Base-by-base conservation (phyloP, 768 basidiomycete genomes). In the Phanerochaete sordida region DNA sequence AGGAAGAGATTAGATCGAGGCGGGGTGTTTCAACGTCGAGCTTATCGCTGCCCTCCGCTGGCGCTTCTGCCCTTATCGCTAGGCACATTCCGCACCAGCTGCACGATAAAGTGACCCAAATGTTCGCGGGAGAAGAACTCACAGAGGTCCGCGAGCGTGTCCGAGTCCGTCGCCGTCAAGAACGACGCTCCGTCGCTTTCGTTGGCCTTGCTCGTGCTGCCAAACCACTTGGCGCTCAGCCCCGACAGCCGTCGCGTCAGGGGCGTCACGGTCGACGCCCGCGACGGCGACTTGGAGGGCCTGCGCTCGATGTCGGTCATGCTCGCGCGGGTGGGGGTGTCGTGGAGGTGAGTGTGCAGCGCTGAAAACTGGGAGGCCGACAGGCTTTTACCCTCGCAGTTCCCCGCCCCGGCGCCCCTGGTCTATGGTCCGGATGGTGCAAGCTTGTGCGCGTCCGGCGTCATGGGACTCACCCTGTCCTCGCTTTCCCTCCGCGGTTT, bases 291-390 rank as follows among this genome's bases (percentile, higher is more conserved):
- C 33, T 49, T 49, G 33, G 28, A 49, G 13, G 57, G 31, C 9
- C 12, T 60, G 43, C 58, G 56, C 15, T 58, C 60, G 1, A 51
- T 21, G 54, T 63, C 62, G 59, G 60, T 23, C 60, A 62, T 67
- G 27, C 4, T 57, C 27, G 37, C 16, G 33, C 30, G 35, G 35
- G 54, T 19, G 16, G 35, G 43, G 39, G n/a, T 21, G 59, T 48
- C 15, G 58, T 26, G n/a, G 57, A 45, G 37, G 63, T n/a, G 59
- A 31, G 39, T 13, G 51, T 30, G 50, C 2, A 46, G 37, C 24
- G 46, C 28, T 16, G 63, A 21, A 37, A 43, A 47, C 15, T 57
- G 46, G 19, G 49, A 8, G 24, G 28, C 26, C 28, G 27, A 26
- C 19, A 5, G 28, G 26, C 23, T 52, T 59, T 27, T 13, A 19